Percentiles rank a stretch among this genome's conserved stretches.
Conservation (phyloP, 768 basidiomycete genomes). For the Gautieria morchelliformis region DNA sequence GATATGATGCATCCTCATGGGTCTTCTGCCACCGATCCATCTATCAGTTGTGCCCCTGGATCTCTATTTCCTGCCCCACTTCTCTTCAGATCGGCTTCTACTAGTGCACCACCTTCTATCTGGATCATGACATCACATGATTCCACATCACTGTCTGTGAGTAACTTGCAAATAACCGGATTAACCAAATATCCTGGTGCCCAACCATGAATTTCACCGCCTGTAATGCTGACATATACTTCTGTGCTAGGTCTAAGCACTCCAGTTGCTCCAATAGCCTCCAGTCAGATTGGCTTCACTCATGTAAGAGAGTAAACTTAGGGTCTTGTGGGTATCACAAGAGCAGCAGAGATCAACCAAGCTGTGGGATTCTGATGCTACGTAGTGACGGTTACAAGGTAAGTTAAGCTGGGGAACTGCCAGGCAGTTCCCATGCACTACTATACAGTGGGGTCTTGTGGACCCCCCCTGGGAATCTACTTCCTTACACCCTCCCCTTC, state of each 20-base stretch:
- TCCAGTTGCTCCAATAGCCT: not conserved
- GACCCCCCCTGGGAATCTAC: too few relatives aligned
- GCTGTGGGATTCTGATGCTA: too few relatives aligned
- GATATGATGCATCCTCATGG: conserved; percentile 35
- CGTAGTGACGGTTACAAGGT: too few relatives aligned
- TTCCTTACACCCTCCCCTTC: too few relatives aligned
- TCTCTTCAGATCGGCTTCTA: conserved; percentile 34
- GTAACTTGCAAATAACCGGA: not conserved
- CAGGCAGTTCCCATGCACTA: too few relatives aligned
- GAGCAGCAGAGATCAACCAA: too few relatives aligned
- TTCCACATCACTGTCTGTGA: conserved; percentile 20
- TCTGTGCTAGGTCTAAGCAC: not conserved
- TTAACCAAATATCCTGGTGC: conserved; percentile 7
- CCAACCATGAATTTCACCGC: conserved; percentile 1
- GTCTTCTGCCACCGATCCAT: conserved; percentile 7
- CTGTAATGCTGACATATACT: not conserved
- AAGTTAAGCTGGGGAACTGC: too few relatives aligned
- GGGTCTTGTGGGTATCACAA: too few relatives aligned
- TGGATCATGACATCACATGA: conserved; percentile 58
- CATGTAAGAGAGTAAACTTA: too few relatives aligned
- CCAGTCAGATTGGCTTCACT: not conserved
- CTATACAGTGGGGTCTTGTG: too few relatives aligned
- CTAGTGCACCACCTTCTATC: conserved; percentile 43
- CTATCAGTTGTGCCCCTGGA: conserved; percentile 18
- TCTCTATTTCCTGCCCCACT: conserved; percentile 29